These are phyloP conservation scores for Westerdykella ornata DNA, from an alignment of 2,329 filamentous ascomycete genomes.

Conservation along the genomic window DNA sequence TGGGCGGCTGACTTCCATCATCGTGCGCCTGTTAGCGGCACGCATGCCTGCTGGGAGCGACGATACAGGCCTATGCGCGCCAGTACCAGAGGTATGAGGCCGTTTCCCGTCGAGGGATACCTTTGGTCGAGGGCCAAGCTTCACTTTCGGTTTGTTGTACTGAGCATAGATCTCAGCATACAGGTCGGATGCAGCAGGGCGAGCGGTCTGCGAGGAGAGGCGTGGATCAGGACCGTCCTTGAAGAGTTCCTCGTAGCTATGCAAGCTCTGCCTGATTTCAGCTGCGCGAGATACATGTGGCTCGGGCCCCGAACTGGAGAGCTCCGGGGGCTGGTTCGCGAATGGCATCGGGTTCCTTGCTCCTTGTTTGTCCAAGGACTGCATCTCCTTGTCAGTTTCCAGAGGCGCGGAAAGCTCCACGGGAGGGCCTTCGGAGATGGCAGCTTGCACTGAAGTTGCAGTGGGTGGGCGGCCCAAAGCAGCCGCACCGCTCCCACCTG, in stretches of 20 bases:
- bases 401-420: not conserved
- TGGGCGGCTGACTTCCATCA: constrained; percentile 27
- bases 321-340: not conserved
- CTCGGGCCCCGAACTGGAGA: not conserved
- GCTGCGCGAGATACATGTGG: not conserved
- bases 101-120: constrained; percentile 65
- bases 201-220: constrained; percentile 39
- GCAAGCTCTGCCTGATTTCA: constrained; percentile 22
- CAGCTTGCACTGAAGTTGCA: constrained; percentile 18
- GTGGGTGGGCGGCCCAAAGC: constrained; percentile 15
- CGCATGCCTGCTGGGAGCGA: constrained; percentile 77
- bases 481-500: constrained; percentile 12
- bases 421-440: constrained; percentile 17
- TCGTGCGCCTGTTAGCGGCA: constrained; percentile 30
- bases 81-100: constrained; percentile 51
- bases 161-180: constrained; percentile 45
- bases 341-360: not conserved
- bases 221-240: constrained; percentile 38
- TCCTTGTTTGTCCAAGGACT: no score
- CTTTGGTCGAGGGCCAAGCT: constrained; percentile 78
- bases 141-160: constrained; percentile 72
- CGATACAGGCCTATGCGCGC: constrained; percentile 61
- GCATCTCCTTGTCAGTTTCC: no score
- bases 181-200: constrained; percentile 37
- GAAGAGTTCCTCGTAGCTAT: constrained; percentile 31